Evolutionary conservation across 441 rosid genomes (phyloP).

Genomic region (Syzygium malaccense): DNA sequence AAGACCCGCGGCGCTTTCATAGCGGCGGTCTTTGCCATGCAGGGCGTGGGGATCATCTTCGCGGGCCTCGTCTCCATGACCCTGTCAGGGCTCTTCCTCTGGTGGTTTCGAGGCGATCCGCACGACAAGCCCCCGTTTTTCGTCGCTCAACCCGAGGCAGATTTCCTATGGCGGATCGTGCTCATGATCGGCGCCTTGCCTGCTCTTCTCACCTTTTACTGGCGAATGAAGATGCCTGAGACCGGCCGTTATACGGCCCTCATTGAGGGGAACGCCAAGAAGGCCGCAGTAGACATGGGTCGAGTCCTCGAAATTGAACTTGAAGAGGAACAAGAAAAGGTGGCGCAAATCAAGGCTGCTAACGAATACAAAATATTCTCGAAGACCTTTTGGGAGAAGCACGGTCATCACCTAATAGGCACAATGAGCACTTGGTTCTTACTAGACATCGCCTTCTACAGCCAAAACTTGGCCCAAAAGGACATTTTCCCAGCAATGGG

Average conservation of each 20-base stretch:
- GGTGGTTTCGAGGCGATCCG: background rate
- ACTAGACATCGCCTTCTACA: slow-evolving; percentile 47
- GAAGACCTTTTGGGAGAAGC: slow-evolving; percentile 25
- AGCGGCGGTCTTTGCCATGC: slow-evolving; percentile 75
- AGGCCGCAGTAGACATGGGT: slow-evolving; percentile 44
- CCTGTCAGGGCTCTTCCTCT: slow-evolving; percentile 23
- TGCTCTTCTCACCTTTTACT: slow-evolving; percentile 35
- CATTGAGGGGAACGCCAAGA: slow-evolving; percentile 38
- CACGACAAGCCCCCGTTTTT: background rate
- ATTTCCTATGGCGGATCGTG: slow-evolving; percentile 42
- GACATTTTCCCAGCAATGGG: slow-evolving; percentile 36
- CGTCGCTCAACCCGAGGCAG: slow-evolving; percentile 32
- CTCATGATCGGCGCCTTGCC: slow-evolving; percentile 54
- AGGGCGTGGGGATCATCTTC: slow-evolving; percentile 58
- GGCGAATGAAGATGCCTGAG: slow-evolving; percentile 67
- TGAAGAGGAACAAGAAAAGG: slow-evolving; percentile 20
- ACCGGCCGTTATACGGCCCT: slow-evolving; percentile 49
- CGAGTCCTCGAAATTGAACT: slow-evolving; percentile 33
- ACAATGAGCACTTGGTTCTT: slow-evolving; percentile 49
- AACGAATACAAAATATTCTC: slow-evolving; percentile 28
- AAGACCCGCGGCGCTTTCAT: slow-evolving; percentile 61
- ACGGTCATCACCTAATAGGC: slow-evolving; percentile 40
- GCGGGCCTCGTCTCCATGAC: slow-evolving; percentile 50
- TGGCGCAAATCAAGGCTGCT: slow-evolving; percentile 17
- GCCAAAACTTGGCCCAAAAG: slow-evolving; percentile 47